phyloP scores from a whole-genome alignment of 352 stramenopile genomes.

The Phytophthora cryptogea region DNA sequence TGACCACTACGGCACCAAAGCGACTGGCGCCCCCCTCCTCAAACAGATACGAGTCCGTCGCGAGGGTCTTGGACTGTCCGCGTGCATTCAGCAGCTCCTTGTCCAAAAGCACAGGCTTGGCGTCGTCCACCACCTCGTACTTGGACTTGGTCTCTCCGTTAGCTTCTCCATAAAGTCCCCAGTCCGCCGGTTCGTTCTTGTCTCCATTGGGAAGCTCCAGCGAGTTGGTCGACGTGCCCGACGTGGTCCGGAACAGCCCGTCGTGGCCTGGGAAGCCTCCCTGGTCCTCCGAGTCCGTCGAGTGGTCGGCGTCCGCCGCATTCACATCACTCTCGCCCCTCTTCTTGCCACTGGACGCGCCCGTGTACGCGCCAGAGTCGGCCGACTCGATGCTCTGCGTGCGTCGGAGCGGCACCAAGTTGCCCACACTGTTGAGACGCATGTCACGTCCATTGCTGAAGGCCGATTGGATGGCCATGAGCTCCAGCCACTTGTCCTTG shows the following conservation, averaged over 20 bases:
- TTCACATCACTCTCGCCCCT: slow-evolving; percentile 24
- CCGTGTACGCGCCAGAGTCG: slow-evolving; percentile 27
- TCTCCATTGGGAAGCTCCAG: slow-evolving; percentile 24
- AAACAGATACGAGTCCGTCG: slow-evolving; percentile 68
- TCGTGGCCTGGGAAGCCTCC: slow-evolving; percentile 25
- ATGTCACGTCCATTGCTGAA: slow-evolving; percentile 26
- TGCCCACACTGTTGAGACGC: slow-evolving; percentile 31
- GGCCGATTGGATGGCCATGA: slow-evolving; percentile 48
- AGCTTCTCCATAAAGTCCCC: slow-evolving; percentile 54
- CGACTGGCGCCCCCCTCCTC: slow-evolving; percentile 49
- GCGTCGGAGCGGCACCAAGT: slow-evolving; percentile 29
- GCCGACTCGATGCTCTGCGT: slow-evolving; percentile 29
- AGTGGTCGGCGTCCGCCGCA: slow-evolving; percentile 15
- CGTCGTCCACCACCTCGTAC: slow-evolving; percentile 53
- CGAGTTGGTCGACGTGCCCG: slow-evolving; percentile 31
- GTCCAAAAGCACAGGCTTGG: slow-evolving; percentile 52
- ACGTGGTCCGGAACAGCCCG: slow-evolving; percentile 46
- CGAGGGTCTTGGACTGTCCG: slow-evolving; percentile 36
- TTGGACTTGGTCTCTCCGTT: slow-evolving; percentile 31
- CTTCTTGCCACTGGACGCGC: slow-evolving; percentile 20
- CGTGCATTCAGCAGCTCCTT: slow-evolving; percentile 49
- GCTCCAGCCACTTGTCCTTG: slow-evolving; percentile 69
- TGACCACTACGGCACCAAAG: slow-evolving; percentile 59
- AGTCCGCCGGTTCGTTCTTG: slow-evolving; percentile 55
- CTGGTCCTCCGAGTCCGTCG: slow-evolving; percentile 35